Percentiles rank a stretch among this genome's conserved stretches.
These are phyloP conservation scores for Poteriospumella lacustris DNA, from an alignment of 108 stramenopile genomes.

Conservation along the genomic window DNA sequence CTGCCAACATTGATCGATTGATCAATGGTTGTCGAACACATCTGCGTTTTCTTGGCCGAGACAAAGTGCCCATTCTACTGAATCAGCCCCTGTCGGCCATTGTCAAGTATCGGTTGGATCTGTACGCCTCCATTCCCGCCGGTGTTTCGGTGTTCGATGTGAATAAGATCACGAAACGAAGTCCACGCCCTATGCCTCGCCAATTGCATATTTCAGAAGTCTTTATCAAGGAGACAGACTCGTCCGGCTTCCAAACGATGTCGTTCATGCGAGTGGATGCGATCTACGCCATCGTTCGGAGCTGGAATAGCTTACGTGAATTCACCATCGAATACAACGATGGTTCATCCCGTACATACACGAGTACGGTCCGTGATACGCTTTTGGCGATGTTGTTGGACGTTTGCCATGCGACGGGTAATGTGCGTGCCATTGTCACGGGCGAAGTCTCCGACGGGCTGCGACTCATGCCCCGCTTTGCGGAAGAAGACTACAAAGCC, in stretches of 20 bases:
- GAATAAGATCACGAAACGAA: slow-evolving; percentile 3
- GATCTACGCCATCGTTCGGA: slow-evolving; percentile 28
- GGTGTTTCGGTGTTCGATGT: slow-evolving; percentile 26
- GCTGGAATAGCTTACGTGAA: background rate
- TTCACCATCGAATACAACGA: slow-evolving; percentile 36
- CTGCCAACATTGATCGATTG: background rate
- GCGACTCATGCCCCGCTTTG: slow-evolving; percentile 27
- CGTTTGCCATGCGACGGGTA: slow-evolving; percentile 22
- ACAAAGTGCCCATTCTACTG: background rate
- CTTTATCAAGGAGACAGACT: slow-evolving; percentile 18
- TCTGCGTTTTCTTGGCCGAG: background rate
- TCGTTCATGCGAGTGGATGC: background rate
- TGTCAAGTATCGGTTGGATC: background rate
- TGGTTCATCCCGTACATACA: slow-evolving; percentile 15
- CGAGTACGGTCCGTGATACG: slow-evolving; percentile 11
- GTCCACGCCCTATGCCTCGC: slow-evolving; percentile 12
- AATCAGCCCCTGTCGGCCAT: background rate
- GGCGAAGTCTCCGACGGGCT: slow-evolving; percentile 23
- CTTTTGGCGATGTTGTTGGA: slow-evolving; percentile 17
- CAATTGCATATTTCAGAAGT: slow-evolving; percentile 21
- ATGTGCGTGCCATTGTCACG: slow-evolving; percentile 12
- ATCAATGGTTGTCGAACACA: background rate
- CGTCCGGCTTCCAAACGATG: slow-evolving; percentile 19
- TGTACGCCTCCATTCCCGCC: background rate
- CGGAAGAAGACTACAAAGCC: slow-evolving; percentile 22